A percentile compares a stretch with the other conserved stretches of the same genome.
phyloP scores from a whole-genome alignment of 2,329 filamentous ascomycete genomes.

The Dothideomycetes sp. region DNA sequence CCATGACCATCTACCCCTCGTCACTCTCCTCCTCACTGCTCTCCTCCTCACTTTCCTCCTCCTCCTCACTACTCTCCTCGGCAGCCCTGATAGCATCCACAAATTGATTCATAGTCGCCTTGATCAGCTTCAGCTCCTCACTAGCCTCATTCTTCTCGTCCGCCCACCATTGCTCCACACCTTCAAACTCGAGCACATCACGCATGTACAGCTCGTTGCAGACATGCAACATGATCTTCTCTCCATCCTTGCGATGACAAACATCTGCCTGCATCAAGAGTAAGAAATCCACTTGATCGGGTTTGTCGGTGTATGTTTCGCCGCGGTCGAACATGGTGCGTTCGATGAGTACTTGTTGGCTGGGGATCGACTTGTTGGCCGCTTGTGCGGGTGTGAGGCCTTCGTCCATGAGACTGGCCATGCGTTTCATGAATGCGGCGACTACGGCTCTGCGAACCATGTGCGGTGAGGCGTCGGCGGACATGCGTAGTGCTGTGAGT shows the following conservation, averaged over 20 bases:
- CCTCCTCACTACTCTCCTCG: slow-evolving; percentile 62
- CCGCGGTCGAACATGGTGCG: slow-evolving; percentile 51
- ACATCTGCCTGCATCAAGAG: slow-evolving; percentile 75
- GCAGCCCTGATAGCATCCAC: slow-evolving; percentile 60
- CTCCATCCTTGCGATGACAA: slow-evolving; percentile 52
- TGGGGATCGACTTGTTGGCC: slow-evolving; percentile 33
- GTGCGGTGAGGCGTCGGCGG: slow-evolving; percentile 78
- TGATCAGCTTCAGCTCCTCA: slow-evolving; percentile 61
- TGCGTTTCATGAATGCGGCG: slow-evolving; percentile 72
- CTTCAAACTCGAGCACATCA: slow-evolving; percentile 83
- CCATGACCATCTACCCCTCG: slow-evolving; percentile 15
- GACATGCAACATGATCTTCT: slow-evolving; percentile 63
- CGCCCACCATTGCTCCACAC: slow-evolving; percentile 80
- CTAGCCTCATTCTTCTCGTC: slow-evolving; percentile 59
- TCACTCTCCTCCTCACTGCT: slow-evolving; percentile 27
- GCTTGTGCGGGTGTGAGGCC: slow-evolving; percentile 30
- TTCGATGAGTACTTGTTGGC: slow-evolving; percentile 51
- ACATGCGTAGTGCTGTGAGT: slow-evolving; percentile 85
- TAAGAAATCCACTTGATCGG: slow-evolving; percentile 78
- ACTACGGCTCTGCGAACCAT: slow-evolving; percentile 83
- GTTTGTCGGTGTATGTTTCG: slow-evolving; percentile 35
- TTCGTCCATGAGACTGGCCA: slow-evolving; percentile 57
- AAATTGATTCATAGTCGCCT: slow-evolving; percentile 64
- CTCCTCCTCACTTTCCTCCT: slow-evolving; percentile 51
- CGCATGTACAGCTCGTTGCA: slow-evolving; percentile 77